A percentile compares a stretch with the other conserved stretches of the same genome.
Evolutionary conservation across 2,329 filamentous ascomycete species (phyloP).

Genomic region (Decorospora gaudefroyi): DNA sequence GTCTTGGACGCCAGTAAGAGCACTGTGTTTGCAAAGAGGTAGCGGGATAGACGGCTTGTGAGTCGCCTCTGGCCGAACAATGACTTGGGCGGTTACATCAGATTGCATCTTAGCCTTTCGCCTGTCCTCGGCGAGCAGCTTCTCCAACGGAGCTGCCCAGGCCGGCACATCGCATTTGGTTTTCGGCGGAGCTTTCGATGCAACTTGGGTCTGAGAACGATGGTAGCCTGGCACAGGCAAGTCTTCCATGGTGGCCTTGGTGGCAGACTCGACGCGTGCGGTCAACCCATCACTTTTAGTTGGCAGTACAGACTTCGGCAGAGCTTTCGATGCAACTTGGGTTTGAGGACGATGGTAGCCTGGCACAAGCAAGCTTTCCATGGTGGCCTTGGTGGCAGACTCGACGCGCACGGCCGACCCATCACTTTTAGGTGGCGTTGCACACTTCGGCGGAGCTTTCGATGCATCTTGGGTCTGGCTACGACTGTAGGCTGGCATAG

Average conservation of each 20-base stretch:
- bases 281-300: neutral
- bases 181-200: neutral
- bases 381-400: neutral
- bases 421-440: neutral
- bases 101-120: neutral
- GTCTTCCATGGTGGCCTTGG: neutral
- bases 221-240: neutral
- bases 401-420: neutral
- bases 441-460: neutral
- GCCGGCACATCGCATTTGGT: neutral
- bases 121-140: conserved; percentile 3
- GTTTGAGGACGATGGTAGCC: neutral
- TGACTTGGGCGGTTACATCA: neutral
- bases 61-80: neutral
- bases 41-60: conserved; percentile 7
- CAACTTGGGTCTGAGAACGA: neutral
- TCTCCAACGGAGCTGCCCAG: conserved; percentile 3
- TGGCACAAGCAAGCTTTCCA: neutral
- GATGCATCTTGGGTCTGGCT: neutral
- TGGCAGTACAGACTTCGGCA: neutral
- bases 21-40: neutral
- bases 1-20: neutral
- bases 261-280: neutral
- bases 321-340: neutral
- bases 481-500: neutral